phyloP scores from a whole-genome alignment of 352 stramenopile species.

The Phytophthora palmivora region DNA sequence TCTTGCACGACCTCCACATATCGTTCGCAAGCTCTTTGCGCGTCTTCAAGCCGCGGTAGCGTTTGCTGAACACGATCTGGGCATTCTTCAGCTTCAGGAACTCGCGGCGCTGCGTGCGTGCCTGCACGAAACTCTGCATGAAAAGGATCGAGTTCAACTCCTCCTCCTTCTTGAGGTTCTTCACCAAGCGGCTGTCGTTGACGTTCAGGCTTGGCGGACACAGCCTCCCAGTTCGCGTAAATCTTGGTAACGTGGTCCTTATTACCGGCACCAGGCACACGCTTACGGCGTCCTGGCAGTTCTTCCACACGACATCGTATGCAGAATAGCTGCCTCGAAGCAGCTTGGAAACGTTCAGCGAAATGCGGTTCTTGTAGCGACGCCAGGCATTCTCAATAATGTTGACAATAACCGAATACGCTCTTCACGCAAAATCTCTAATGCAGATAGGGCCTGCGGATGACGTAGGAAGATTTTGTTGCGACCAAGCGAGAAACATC shows the following conservation, averaged over 20 bases:
- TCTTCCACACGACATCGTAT: constrained; percentile 62
- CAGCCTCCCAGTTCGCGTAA: constrained; percentile 66
- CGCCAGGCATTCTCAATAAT: constrained; percentile 88
- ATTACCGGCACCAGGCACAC: constrained; percentile 56
- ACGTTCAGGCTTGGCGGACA: constrained; percentile 58
- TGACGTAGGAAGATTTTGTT: constrained; percentile 93
- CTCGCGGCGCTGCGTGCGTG: constrained; percentile 50
- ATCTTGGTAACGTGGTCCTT: constrained; percentile 61
- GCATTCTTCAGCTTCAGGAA: constrained; percentile 68
- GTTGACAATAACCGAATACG: constrained; percentile 81
- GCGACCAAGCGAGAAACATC: constrained; percentile 83
- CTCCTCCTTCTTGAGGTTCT: constrained; percentile 65
- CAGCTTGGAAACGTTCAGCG: constrained; percentile 65
- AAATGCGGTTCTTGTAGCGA: constrained; percentile 81
- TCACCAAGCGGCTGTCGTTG: constrained; percentile 52
- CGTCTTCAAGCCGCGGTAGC: constrained; percentile 76
- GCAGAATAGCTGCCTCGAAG: constrained; percentile 60
- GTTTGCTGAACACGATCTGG: constrained; percentile 82
- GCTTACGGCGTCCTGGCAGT: constrained; percentile 80
- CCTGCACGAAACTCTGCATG: constrained; percentile 76
- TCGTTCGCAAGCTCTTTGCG: constrained; percentile 72
- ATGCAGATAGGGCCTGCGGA: constrained; percentile 85
- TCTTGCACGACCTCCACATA: constrained; percentile 77
- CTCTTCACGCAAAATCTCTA: constrained; percentile 83
- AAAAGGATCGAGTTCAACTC: constrained; percentile 76